Evolutionary conservation across 2,329 filamentous ascomycete genomes (phyloP).

Genomic region (Aureobasidium sp.): DNA sequence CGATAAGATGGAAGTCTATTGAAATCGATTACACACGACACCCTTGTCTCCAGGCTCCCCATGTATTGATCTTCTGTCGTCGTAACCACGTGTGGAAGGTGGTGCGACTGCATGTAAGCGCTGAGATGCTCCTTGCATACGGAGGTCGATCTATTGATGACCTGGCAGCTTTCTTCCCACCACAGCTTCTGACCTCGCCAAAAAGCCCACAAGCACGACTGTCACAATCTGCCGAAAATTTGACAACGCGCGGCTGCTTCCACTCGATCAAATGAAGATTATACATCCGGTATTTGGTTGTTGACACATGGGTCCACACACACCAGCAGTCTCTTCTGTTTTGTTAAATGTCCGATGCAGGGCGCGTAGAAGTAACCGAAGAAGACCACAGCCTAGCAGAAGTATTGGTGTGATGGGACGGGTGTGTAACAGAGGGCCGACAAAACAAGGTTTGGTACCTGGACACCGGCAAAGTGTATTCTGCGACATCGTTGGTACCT

Average conservation of each 20-base stretch:
- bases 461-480: not conserved
- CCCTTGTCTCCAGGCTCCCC: not conserved
- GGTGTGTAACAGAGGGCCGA: not conserved
- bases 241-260: not conserved
- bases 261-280: not conserved
- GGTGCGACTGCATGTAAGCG: conserved; percentile 12
- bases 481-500: conserved; percentile 11
- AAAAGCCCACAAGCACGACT: not conserved
- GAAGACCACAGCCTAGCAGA: not conserved
- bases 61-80: not conserved
- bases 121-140: conserved; percentile 5
- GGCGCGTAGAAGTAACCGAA: not conserved
- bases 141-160: not conserved
- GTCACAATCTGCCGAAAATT: conserved; percentile 3
- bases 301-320: not conserved
- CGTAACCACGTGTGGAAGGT: conserved; percentile 9
- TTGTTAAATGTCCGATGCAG: conserved; percentile 1
- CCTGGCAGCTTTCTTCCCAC: not conserved
- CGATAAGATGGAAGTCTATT: conserved; percentile 1
- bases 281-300: not conserved
- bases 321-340: not conserved
- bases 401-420: not conserved
- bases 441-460: conserved; percentile 13
- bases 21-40: not conserved
- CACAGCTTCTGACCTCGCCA: not conserved